A percentile compares a stretch with the other conserved stretches of the same genome.
phyloP scores from a whole-genome alignment of 352 stramenopile species.

The Globisporangium alternatum region DNA sequence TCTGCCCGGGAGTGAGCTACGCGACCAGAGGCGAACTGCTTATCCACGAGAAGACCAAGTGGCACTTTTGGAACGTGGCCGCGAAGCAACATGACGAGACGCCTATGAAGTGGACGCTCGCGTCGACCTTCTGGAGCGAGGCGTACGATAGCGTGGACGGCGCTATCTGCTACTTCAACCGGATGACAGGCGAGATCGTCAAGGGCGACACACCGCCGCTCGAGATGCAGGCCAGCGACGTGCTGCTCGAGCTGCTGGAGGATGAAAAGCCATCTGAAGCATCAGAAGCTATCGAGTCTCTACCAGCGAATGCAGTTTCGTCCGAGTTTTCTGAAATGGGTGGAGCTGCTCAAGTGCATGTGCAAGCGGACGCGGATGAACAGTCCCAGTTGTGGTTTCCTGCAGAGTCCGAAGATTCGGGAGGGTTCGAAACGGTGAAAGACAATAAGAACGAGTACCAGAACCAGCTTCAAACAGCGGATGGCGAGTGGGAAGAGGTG shows the following conservation, averaged over 20 bases:
- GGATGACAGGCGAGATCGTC: constrained; percentile 61
- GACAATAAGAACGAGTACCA: neutral
- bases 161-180: constrained; percentile 68
- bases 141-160: constrained; percentile 63
- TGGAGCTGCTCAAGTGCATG: neutral
- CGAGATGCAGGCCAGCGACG: constrained; percentile 70
- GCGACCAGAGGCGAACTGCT: constrained; percentile 49
- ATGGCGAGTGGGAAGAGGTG: constrained; percentile 55
- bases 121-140: constrained; percentile 70
- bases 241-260: constrained; percentile 62
- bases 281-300: constrained; percentile 9
- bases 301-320: neutral
- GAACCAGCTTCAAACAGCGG: neutral
- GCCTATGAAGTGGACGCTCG: constrained; percentile 50
- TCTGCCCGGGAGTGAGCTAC: constrained; percentile 69
- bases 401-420: neutral
- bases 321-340: neutral
- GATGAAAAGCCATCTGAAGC: constrained; percentile 15
- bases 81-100: constrained; percentile 35
- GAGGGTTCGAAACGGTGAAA: neutral
- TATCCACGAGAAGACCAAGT: constrained; percentile 73
- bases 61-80: constrained; percentile 69
- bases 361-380: neutral
- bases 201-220: constrained; percentile 40
- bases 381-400: neutral